These are phyloP conservation scores for Blastobotrys aristatus DNA, from an alignment of 1,139 yeast species.

Conservation along the genomic window DNA sequence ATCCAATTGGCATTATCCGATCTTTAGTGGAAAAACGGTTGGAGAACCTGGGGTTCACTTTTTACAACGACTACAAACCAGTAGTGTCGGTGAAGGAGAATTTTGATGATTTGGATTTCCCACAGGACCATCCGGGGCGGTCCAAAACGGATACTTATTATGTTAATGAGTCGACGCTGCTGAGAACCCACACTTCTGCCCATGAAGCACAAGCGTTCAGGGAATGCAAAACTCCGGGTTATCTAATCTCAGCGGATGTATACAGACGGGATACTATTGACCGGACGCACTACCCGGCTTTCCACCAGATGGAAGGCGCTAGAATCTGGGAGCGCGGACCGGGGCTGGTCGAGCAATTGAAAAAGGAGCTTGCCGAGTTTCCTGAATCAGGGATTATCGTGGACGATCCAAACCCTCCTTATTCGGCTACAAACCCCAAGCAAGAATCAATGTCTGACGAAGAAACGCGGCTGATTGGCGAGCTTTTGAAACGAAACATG, in stretches of 20 bases:
- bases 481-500: slow-evolving; percentile 78
- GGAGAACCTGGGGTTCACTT: slow-evolving; percentile 64
- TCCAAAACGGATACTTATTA: slow-evolving; percentile 91
- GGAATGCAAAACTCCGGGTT: slow-evolving; percentile 69
- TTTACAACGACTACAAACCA: slow-evolving; percentile 76
- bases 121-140: slow-evolving; percentile 89
- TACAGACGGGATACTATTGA: slow-evolving; percentile 95
- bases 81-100: slow-evolving; percentile 77
- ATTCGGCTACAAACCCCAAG: slow-evolving; percentile 61
- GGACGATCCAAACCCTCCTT: slow-evolving; percentile 64
- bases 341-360: slow-evolving; percentile 43
- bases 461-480: slow-evolving; percentile 64
- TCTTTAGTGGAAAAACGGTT: slow-evolving; percentile 67
- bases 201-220: slow-evolving; percentile 86
- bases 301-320: slow-evolving; percentile 98
- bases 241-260: slow-evolving; percentile 91
- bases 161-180: slow-evolving; percentile 60
- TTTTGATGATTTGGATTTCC: slow-evolving; percentile 89
- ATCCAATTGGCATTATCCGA: slow-evolving; percentile 86
- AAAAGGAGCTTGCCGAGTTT: slow-evolving; percentile 55
- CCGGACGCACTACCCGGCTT: slow-evolving; percentile 93
- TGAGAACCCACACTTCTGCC: slow-evolving; percentile 95
- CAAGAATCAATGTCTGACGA: slow-evolving; percentile 67
- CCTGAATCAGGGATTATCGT: slow-evolving; percentile 66
- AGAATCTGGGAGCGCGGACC: slow-evolving; percentile 64